Base-by-base conservation (phyloP, 2,329 filamentous ascomycete genomes). In the Aspergillus neotritici region DNA sequence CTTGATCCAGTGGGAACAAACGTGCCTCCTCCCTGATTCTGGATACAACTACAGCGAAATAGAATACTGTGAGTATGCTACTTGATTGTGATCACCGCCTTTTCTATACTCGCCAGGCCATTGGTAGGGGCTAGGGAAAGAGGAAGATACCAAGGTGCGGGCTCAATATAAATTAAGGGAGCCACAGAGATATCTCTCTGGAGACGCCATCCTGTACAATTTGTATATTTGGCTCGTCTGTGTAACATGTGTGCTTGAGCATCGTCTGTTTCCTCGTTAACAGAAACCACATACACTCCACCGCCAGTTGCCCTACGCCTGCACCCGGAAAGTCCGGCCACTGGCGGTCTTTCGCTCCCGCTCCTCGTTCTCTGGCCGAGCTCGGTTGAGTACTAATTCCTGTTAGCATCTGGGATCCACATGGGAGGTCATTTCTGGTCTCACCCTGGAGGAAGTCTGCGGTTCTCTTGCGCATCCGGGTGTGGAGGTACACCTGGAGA, bases 341-440 rank as follows among this genome's bases (percentile, higher is more conserved):
- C 88, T 97, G 36, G 94, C 93, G 44, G 93, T 98, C 82, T 98
- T 98, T 62, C 87, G 84, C 72, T 98, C 94, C 73, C 91, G 91
- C 70, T 97, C 93, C 69, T 97, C 91, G 58, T 84, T 89, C 66
- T 98, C 93, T 34, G 93, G 94, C 60, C 93, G 80, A 48, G 93
- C 93, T 72, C 94, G 82, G 65, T 94, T 91, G 53, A 98, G 79
- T n/a, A 98, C 91, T 94, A 60, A 28, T 15, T 51, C 30, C 38
- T 35, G 56, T 77, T 54, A 76, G 69, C 47, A 45, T 11, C 15
- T 15, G 6, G 8, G 5, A 37, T 15, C 16, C 12, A 11, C 13
- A 17, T 12, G 15, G 25, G n/a, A 12, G 21, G 14, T 33, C 37
- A 5, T 33, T 33, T 28, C 15, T 30, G 37, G 34, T 56, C 76